Evolutionary conservation across 306 rosid genomes (phyloP).

Genomic region (Lagenaria siceraria): DNA sequence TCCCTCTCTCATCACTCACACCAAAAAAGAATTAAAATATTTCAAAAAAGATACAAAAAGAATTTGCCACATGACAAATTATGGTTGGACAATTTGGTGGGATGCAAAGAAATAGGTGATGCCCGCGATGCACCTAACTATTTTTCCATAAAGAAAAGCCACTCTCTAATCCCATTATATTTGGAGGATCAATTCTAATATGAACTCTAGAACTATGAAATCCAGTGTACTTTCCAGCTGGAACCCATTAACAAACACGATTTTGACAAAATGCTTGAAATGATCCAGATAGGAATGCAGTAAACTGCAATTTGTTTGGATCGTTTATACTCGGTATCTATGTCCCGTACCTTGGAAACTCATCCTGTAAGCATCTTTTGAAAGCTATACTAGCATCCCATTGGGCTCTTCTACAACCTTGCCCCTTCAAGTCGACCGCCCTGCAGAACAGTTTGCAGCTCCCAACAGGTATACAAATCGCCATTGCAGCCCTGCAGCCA

Average conservation of each 20-base stretch:
- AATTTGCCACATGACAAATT: too few relatives aligned
- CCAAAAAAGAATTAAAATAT: too few relatives aligned
- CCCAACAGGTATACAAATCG: constrained; percentile 49
- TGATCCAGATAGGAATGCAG: not conserved
- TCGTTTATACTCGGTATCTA: not conserved
- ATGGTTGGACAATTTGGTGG: too few relatives aligned
- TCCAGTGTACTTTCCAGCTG: not conserved
- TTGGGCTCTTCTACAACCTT: constrained; percentile 31
- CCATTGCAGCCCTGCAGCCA: constrained; percentile 35
- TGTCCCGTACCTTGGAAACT: constrained; percentile 41
- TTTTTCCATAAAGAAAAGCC: not conserved
- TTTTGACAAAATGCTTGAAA: not conserved
- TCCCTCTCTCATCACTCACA: too few relatives aligned
- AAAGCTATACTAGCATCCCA: constrained; percentile 25
- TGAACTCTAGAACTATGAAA: not conserved
- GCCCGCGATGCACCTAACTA: too few relatives aligned
- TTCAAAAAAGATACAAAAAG: too few relatives aligned
- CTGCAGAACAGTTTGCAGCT: constrained; percentile 30
- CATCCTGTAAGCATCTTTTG: constrained; percentile 28
- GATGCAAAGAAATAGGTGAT: too few relatives aligned
- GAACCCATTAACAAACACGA: not conserved
- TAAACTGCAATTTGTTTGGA: not conserved
- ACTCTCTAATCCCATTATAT: not conserved
- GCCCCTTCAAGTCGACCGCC: constrained; percentile 23
- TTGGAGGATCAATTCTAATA: not conserved